Conservation (phyloP, 768 basidiomycete species). For the Artomyces pyxidatus region DNA sequence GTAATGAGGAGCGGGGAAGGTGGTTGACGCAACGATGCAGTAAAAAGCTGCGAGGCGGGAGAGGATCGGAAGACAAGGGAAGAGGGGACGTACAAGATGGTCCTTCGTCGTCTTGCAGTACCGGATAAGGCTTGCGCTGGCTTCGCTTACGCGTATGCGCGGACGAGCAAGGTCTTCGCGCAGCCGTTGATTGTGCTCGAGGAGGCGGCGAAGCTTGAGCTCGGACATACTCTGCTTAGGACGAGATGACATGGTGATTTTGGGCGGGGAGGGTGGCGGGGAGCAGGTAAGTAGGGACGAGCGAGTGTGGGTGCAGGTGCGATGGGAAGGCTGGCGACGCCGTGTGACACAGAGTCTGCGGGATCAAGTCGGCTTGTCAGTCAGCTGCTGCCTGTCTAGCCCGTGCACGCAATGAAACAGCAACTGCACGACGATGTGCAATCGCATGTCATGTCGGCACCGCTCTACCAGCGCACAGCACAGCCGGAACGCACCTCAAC, state of each 20-base stretch:
- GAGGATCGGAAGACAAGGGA: neutral
- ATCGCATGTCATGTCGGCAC: too few species aligned
- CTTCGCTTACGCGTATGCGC: constrained; percentile 66
- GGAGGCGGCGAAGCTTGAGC: constrained; percentile 67
- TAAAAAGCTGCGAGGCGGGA: neutral
- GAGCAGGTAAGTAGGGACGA: too few species aligned
- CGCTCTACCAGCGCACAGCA: too few species aligned
- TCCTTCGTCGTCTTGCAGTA: constrained; percentile 72
- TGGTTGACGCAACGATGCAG: too few species aligned
- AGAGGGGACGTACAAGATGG: constrained; percentile 40
- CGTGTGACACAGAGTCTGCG: too few species aligned
- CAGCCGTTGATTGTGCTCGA: constrained; percentile 68
- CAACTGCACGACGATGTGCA: too few species aligned
- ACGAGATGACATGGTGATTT: constrained; percentile 46
- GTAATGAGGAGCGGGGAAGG: too few species aligned
- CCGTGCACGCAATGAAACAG: neutral
- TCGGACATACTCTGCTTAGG: constrained; percentile 72
- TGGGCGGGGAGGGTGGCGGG: neutral
- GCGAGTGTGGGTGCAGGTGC: neutral
- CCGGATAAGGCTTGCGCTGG: constrained; percentile 59
- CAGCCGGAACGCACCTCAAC: too few species aligned
- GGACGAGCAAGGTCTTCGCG: constrained; percentile 68
- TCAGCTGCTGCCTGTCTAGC: too few species aligned
- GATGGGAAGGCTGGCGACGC: neutral
- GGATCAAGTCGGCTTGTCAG: too few species aligned